Evolutionary conservation across 345 rosid species (phyloP), one percentile per base, ranked within the genome.

Genomic region (Angophora floribunda): DNA sequence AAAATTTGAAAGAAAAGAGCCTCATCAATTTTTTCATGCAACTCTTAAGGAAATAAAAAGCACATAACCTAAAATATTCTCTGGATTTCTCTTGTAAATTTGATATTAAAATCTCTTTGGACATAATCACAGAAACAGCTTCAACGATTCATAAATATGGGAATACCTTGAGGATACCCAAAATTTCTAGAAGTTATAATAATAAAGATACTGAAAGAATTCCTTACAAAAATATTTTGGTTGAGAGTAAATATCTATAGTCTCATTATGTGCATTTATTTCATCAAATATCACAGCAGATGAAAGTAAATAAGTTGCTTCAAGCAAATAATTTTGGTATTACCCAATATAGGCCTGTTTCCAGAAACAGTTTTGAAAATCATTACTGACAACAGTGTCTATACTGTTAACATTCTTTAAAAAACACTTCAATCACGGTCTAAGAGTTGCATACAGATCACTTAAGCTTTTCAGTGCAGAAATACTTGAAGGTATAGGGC

Each of bases 401-500:
- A 51, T 51, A 85, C 47, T 16, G 57, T 51, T 51, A 22, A 85
- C 45, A 75, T 41, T 19, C 13, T 75, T 41, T 44, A 26, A 28
- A 28, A 1, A 86, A 51, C n/a, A 59, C 26, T 55, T 49, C 3
- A 53, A 45, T 51, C 53, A 45, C 16, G 19, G 52, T 41, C 47
- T 19, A 36, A 80, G 14, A 88, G 59, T 85, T 88, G 88, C 96
- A 12, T 97, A 97, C 99, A 97, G 91, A 91, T 96, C 99, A 86
- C 87, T 92, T 88, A 97, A 91, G 88, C 90, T 93, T 55, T 94
- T 95, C 88, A 95, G 90, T 55, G 92, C 89, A 51, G 97, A 93
- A 75, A 96, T 93, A 93, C 89, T 94, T 16, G 96, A 93, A 91
- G 99, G 98, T 87, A 96, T 92, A 0, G 98, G 99, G 52, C 98